phyloP scores from a whole-genome alignment of 768 basidiomycete species.

The Rhizopogon vesiculosus region DNA sequence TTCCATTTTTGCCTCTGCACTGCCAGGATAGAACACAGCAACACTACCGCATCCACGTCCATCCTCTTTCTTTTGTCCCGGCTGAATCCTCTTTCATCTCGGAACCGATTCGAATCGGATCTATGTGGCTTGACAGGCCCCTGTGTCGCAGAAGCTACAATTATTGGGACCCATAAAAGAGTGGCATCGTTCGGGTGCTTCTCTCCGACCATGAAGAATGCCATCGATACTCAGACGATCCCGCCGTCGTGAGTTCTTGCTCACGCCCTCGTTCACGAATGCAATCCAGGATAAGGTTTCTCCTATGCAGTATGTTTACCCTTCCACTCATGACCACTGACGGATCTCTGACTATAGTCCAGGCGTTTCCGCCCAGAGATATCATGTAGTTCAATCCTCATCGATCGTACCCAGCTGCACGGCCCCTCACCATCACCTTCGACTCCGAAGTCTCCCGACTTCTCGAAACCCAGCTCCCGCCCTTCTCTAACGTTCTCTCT shows the following conservation, averaged over 20 bases:
- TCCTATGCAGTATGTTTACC: slow-evolving; percentile 25
- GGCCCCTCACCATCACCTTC: slow-evolving; percentile 11
- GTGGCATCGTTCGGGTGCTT: slow-evolving; percentile 7
- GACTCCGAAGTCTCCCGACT: slow-evolving; percentile 11
- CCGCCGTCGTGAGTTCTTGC: slow-evolving; percentile 40
- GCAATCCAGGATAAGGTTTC: slow-evolving; percentile 39
- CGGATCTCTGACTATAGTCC: not conserved
- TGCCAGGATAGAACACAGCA: not conserved
- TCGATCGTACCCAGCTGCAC: slow-evolving; percentile 17
- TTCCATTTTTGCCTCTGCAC: not conserved
- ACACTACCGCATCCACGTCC: not conserved
- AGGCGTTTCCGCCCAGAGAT: slow-evolving; percentile 13
- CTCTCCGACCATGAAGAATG: slow-evolving; percentile 24
- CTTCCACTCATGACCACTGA: not conserved
- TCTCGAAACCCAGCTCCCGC: slow-evolving; percentile 14
- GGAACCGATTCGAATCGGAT: slow-evolving; percentile 11
- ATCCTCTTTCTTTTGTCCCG: not conserved
- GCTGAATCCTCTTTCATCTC: slow-evolving; percentile 6
- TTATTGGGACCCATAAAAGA: slow-evolving; percentile 26
- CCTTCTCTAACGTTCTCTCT: slow-evolving; percentile 24
- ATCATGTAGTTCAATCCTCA: slow-evolving; percentile 14
- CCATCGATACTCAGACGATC: slow-evolving; percentile 40
- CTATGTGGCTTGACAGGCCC: slow-evolving; percentile 13
- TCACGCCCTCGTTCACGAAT: slow-evolving; percentile 48
- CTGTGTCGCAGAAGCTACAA: slow-evolving; percentile 23